Base-by-base conservation (phyloP, 768 basidiomycete genomes). In the Mycena floridula region DNA sequence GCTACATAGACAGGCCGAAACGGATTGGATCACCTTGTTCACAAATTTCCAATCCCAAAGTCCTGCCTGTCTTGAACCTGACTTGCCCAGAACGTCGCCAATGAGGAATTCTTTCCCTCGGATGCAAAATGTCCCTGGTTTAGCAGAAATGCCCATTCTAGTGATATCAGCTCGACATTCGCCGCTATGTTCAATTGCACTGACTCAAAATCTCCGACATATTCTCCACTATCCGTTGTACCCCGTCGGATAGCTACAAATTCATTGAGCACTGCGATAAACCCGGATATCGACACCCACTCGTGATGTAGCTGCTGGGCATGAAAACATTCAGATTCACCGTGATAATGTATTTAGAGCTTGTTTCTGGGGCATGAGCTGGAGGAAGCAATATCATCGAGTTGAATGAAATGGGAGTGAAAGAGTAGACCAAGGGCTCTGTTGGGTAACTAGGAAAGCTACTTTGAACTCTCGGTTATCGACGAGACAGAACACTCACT, bases 191-290 rank as follows among this genome's bases (percentile, higher is more conserved):
- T 9, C 59, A 44, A n/a, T n/a, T 7, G 3, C 13, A n/a, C n/a
- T n/a, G 41, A 75, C 68, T 76, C 72, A 43, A 77, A 77, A 28
- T 74, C 69, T 9, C 70, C 73, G 7, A 77, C 62, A 1, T 67
- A 35, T 22, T 73, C 69, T 0, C 73, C 72, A 16, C 68, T 59
- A 54, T 63, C 65, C 2, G 64, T 59, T 13, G 59, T 60, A 32
- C 28, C 28, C 40, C 65, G 59, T 25, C 62, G 57, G 39, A 77
- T 52, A 4, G 66, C 63, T 0, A n/a, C n/a, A n/a, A n/a, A n/a
- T n/a, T n/a, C n/a, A n/a, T n/a, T n/a, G n/a, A n/a, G n/a, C n/a
- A n/a, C n/a, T n/a, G n/a, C n/a, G n/a, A n/a, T n/a, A n/a, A n/a
- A n/a, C n/a, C n/a, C n/a, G n/a, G n/a, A n/a, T n/a, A n/a, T n/a